Evolutionary conservation across 2,329 filamentous ascomycete species (phyloP).

Genomic region (Colletotrichum sp.): DNA sequence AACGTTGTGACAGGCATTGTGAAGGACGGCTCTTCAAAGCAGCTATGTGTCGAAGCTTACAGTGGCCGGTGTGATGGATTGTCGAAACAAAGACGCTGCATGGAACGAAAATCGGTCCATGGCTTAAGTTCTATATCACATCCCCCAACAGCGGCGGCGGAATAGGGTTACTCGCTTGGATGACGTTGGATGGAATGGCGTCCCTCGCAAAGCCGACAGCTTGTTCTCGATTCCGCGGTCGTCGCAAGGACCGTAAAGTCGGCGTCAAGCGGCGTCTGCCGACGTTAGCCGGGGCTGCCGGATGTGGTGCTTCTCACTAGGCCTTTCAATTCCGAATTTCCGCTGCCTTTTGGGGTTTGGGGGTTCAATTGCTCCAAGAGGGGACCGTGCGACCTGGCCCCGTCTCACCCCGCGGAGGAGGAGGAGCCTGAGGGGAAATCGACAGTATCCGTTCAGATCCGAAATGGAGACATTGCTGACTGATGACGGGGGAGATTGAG

Average conservation of each 20-base stretch:
- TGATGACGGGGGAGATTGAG: neutral
- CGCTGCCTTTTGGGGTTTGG: neutral
- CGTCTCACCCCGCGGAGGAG: neutral
- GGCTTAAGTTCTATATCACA: neutral
- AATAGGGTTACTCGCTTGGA: neutral
- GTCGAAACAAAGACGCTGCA: neutral
- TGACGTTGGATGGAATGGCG: conserved; percentile 4
- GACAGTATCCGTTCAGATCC: neutral
- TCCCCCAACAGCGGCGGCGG: neutral
- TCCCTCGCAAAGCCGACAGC: conserved; percentile 4
- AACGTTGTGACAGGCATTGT: conserved; percentile 58
- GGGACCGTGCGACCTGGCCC: neutral
- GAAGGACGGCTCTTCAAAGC: neutral
- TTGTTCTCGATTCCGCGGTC: conserved; percentile 5
- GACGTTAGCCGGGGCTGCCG: conserved; percentile 16
- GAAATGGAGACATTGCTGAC: neutral
- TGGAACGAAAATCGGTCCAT: neutral
- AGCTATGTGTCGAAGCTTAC: neutral
- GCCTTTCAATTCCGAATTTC: conserved; percentile 14
- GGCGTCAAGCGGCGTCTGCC: conserved; percentile 18
- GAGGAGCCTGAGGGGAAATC: neutral
- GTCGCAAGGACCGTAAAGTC: neutral
- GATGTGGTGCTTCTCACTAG: neutral
- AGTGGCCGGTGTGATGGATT: neutral
- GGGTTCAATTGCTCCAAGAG: neutral